Conservation (phyloP, 805 yeast species). For the Teunomyces funiuensis region DNA sequence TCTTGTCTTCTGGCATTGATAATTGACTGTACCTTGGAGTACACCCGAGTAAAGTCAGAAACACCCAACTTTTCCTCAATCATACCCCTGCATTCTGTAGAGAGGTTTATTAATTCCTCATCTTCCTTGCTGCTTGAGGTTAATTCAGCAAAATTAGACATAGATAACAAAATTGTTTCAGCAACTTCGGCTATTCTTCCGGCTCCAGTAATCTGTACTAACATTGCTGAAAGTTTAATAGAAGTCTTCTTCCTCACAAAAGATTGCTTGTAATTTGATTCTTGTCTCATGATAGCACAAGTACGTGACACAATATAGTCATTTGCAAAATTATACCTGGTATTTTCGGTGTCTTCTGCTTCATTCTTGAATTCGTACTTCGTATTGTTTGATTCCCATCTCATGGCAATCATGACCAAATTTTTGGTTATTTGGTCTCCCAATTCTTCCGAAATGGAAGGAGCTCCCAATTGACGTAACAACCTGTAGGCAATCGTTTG, state of each 20-base stretch:
- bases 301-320: constrained; percentile 66
- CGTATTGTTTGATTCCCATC: constrained; percentile 55
- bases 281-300: constrained; percentile 64
- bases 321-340: constrained; percentile 36
- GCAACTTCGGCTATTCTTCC: constrained; percentile 44
- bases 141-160: constrained; percentile 48
- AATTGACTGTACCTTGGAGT: constrained; percentile 60
- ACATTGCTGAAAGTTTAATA: constrained; percentile 69
- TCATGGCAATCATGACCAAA: constrained; percentile 56
- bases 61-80: constrained; percentile 71
- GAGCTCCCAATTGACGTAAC: constrained; percentile 81
- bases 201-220: constrained; percentile 48
- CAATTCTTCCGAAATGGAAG: constrained; percentile 61
- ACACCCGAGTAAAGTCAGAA: constrained; percentile 60
- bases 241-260: constrained; percentile 62
- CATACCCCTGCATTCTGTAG: constrained; percentile 66
- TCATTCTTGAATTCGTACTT: constrained; percentile 27
- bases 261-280: constrained; percentile 52
- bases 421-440: constrained; percentile 67
- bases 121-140: constrained; percentile 40
- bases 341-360: constrained; percentile 22
- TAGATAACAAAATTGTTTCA: constrained; percentile 53
- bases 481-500: constrained; percentile 67
- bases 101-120: constrained; percentile 50
- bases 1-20: constrained; percentile 68